Evolutionary conservation across 1,284 basidiomycete genomes (phyloP), one percentile per base, ranked within the genome.

Genomic region (Rhodotorula sp.): DNA sequence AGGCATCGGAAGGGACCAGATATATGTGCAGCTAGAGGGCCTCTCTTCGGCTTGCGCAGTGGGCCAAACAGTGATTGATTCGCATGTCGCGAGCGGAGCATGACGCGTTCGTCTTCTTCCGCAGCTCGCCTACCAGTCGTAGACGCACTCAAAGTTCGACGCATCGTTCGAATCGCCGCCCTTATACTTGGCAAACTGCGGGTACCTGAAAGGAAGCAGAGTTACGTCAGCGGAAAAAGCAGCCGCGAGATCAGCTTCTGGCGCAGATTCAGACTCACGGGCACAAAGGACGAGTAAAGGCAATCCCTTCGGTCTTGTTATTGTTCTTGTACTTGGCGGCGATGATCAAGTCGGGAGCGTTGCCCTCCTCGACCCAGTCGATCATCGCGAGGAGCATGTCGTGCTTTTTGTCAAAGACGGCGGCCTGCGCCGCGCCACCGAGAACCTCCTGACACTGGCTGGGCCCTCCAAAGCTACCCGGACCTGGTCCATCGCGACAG

Each of bases 361-460:
- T 54, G 48, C 70, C 75, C 18, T 74, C 66, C 61, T 76, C 75
- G n/a, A 67, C 59, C 75, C 75, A 76, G n/a, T 72, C 66, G n/a
- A 74, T 62, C n/a, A 72, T 28, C 16, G 75, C 67, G 55, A 66
- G 62, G 43, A 75, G 19, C 59, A 69, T 67, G 64, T 76, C 73
- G 68, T 76, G 68, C 60, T 72, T 14, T 21, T n/a, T 19, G 59
- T 76, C 69, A 26, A 69, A 71, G 2, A 16, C 18, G 54, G 18
- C 8, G 12, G 61, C 60, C n/a, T 52, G 43, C 2, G 48, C 28
- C 1, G 28, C 21, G 43, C 66, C 69, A 19, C 64, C 64, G 31
- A 57, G 26, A 8, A 57, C 61, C 23, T 60, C 45, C 23, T 66
- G 62, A 19, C 45, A 19, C 49, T 62, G 55, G 21, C 49, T 45